A percentile compares a stretch with the other conserved stretches of the same genome.
Evolutionary conservation across 306 rosid species (phyloP).

Genomic region (Erythrophleum fordii): DNA sequence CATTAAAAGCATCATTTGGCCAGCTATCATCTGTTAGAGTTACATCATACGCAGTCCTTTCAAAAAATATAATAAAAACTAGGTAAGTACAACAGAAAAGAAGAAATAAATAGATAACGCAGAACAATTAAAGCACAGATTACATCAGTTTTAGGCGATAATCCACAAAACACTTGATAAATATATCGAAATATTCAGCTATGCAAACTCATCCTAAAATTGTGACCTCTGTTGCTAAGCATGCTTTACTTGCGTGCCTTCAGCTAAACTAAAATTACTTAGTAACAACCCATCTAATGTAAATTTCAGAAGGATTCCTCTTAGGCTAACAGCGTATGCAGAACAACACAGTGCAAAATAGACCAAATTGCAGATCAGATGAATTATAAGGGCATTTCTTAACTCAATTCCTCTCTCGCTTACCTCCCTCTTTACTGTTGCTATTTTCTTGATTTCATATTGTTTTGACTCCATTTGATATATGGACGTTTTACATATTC

Average conservation of each 20-base stretch:
- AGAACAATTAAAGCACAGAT: not conserved
- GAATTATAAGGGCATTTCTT: conserved; percentile 1
- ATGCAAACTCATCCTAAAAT: not conserved
- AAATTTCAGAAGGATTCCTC: not conserved
- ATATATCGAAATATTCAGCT: not conserved
- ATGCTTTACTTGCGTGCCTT: not conserved
- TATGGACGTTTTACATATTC: not conserved
- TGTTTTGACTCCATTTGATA: not conserved
- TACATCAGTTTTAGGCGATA: not conserved
- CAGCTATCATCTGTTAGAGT: conserved; percentile 82
- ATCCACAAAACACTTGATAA: not conserved
- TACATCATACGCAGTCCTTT: conserved; percentile 91
- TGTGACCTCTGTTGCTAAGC: not conserved
- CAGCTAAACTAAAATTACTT: not conserved
- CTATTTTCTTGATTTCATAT: not conserved
- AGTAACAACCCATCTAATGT: not conserved
- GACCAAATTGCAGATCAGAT: conserved; percentile 28
- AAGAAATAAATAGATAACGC: not conserved
- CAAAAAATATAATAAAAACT: conserved; percentile 16
- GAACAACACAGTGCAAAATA: conserved; percentile 5
- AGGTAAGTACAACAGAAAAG: conserved; percentile 2
- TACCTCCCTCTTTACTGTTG: not conserved
- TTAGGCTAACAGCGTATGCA: not conserved
- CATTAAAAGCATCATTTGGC: conserved; percentile 67
- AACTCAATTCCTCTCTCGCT: not conserved